phyloP scores from a whole-genome alignment of 441 rosid genomes.

The Omphalea diandra region DNA sequence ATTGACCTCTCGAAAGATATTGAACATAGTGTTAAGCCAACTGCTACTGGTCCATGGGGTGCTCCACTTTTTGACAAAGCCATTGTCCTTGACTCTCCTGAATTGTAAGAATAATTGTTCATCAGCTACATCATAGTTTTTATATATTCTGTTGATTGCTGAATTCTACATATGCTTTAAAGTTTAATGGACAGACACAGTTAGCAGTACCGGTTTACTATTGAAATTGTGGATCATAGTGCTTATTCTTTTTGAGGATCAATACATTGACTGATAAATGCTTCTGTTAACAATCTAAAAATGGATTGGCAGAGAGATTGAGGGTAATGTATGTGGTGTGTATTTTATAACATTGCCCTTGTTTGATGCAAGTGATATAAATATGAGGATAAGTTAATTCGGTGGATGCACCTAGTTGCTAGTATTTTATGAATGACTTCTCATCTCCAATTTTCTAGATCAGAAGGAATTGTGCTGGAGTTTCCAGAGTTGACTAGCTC shows the following conservation, averaged over 20 bases:
- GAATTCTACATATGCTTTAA: not conserved
- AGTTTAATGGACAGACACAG: not conserved
- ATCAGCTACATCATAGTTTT: not conserved
- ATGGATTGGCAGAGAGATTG: not conserved
- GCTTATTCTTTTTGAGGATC: not conserved
- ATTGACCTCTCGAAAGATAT: conserved; percentile 64
- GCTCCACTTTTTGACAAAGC: conserved; percentile 97
- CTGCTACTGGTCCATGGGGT: conserved; percentile 94
- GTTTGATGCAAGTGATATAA: not conserved
- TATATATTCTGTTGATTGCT: too few species aligned
- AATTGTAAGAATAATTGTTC: conserved; percentile 50
- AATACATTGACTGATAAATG: too few species aligned
- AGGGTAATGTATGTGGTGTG: not conserved
- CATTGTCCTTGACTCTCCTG: conserved; percentile 63
- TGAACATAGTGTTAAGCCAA: conserved; percentile 53
- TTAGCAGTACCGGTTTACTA: not conserved
- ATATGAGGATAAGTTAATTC: not conserved
- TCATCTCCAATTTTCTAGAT: conserved; percentile 38
- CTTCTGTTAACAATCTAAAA: not conserved
- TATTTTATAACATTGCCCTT: not conserved
- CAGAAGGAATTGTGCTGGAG: conserved; percentile 80
- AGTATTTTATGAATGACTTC: conserved; percentile 7
- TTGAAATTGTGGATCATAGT: not conserved
- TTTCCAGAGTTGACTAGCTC: conserved; percentile 97
- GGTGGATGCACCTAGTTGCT: not conserved